These are phyloP conservation scores for Blastocystis sp. DNA, from an alignment of 352 stramenopile species.

Conservation along the genomic window DNA sequence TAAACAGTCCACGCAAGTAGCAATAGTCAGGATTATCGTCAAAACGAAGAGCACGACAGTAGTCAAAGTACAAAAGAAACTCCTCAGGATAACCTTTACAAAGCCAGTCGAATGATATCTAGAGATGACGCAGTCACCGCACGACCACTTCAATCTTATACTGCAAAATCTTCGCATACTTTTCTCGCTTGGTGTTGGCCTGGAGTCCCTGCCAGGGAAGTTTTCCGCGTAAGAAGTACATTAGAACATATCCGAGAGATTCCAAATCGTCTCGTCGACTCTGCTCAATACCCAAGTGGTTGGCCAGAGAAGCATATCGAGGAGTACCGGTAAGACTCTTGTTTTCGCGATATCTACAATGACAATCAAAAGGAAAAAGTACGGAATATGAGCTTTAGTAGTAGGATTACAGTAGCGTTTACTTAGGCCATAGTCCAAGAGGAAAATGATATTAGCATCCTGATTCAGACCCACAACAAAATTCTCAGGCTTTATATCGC, in stretches of 20 bases:
- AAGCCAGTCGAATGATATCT: conserved; percentile 66
- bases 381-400: conserved; percentile 85
- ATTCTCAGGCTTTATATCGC: conserved; percentile 90
- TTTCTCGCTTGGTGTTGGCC: conserved; percentile 89
- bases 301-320: conserved; percentile 86
- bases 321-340: conserved; percentile 88
- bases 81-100: conserved; percentile 69
- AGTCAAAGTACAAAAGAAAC: conserved; percentile 71
- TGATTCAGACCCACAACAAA: conserved; percentile 86
- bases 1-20: conserved; percentile 81
- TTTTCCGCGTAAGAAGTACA: conserved; percentile 85
- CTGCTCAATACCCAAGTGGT: conserved; percentile 88
- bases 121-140: not conserved
- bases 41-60: conserved; percentile 84
- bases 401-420: conserved; percentile 86
- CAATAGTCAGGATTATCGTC: conserved; percentile 86
- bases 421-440: conserved; percentile 88
- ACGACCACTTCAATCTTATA: conserved; percentile 74
- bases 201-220: conserved; percentile 88
- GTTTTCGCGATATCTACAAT: conserved; percentile 83
- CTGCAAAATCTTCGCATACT: conserved; percentile 89
- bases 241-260: conserved; percentile 84
- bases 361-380: not conserved
- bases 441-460: conserved; percentile 80
- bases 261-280: conserved; percentile 84